These are phyloP conservation scores for Nothophytophthora sp. DNA, from an alignment of 352 stramenopile species.

Conservation along the genomic window DNA sequence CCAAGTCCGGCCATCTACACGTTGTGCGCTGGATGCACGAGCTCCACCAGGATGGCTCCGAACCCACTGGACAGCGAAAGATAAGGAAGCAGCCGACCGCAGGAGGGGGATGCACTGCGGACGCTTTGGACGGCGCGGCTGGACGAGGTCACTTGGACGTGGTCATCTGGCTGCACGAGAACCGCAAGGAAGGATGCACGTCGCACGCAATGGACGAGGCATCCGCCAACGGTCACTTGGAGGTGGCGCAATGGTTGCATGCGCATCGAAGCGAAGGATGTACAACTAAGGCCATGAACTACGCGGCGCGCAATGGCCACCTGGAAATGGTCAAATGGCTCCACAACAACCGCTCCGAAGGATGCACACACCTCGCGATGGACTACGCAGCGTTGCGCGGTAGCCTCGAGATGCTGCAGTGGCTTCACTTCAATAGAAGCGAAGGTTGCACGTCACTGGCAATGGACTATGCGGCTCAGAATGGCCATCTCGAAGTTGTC, in stretches of 20 bases:
- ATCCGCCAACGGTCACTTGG: slow-evolving; percentile 10
- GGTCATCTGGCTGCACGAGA: slow-evolving; percentile 10
- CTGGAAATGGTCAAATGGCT: slow-evolving; percentile 13
- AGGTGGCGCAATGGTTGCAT: slow-evolving; percentile 8
- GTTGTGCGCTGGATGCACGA: slow-evolving; percentile 14
- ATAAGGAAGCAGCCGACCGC: neutral
- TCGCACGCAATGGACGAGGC: slow-evolving; percentile 15
- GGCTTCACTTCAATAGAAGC: slow-evolving; percentile 6
- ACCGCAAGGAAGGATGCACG: slow-evolving; percentile 11
- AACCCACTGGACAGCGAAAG: neutral
- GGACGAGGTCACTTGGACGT: slow-evolving; percentile 10
- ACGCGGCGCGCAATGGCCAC: slow-evolving; percentile 9
- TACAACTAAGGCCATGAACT: slow-evolving; percentile 10
- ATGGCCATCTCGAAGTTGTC: slow-evolving; percentile 14
- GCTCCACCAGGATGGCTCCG: neutral
- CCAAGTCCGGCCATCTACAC: slow-evolving; percentile 9
- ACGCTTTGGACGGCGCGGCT: slow-evolving; percentile 12
- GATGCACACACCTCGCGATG: slow-evolving; percentile 7
- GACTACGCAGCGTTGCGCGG: slow-evolving; percentile 3
- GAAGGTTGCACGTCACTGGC: slow-evolving; percentile 14
- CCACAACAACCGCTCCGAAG: slow-evolving; percentile 1
- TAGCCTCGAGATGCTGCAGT: slow-evolving; percentile 4
- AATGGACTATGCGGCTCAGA: slow-evolving; percentile 19
- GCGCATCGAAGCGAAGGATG: neutral
- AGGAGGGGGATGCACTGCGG: neutral